Percentiles rank a stretch among this genome's conserved stretches.
phyloP scores from a whole-genome alignment of 306 rosid species.

The Cucurbita pepo region DNA sequence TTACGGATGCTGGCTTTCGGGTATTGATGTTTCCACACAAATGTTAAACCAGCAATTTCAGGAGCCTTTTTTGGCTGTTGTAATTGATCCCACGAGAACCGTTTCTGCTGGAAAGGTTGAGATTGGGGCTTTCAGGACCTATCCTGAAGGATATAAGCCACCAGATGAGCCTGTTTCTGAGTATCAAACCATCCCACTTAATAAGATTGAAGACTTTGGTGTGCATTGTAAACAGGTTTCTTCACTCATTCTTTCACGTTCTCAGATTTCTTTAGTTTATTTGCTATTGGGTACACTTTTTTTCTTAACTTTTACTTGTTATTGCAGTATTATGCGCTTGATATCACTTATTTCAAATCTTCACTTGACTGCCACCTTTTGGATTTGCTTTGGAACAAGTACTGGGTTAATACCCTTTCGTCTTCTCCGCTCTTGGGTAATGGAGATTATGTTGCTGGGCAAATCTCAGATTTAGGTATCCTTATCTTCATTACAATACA shows the following conservation, averaged over 20 bases:
- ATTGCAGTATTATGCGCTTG: constrained; percentile 85
- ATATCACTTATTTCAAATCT: constrained; percentile 89
- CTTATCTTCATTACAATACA: neutral
- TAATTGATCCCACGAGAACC: constrained; percentile 84
- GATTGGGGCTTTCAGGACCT: constrained; percentile 96
- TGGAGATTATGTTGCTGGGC: constrained; percentile 93
- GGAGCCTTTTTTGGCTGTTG: constrained; percentile 93
- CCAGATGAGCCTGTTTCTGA: constrained; percentile 85
- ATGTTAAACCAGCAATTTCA: constrained; percentile 86
- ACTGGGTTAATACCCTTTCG: constrained; percentile 86
- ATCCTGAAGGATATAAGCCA: constrained; percentile 91
- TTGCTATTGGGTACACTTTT: constrained; percentile 1
- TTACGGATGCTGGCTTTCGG: constrained; percentile 97
- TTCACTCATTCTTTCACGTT: neutral
- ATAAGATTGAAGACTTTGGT: constrained; percentile 95
- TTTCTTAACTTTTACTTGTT: constrained; percentile 6
- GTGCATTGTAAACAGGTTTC: constrained; percentile 95
- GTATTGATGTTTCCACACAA: constrained; percentile 91
- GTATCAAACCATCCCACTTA: constrained; percentile 88
- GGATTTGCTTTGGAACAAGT: constrained; percentile 93
- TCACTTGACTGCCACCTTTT: constrained; percentile 81
- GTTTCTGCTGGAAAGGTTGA: constrained; percentile 97
- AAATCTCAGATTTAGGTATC: constrained; percentile 85
- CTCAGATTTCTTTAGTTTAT: neutral
- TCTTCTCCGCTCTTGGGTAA: constrained; percentile 91